phyloP scores from a whole-genome alignment of 2,329 filamentous ascomycete genomes.

The Exophiala mesophila region DNA sequence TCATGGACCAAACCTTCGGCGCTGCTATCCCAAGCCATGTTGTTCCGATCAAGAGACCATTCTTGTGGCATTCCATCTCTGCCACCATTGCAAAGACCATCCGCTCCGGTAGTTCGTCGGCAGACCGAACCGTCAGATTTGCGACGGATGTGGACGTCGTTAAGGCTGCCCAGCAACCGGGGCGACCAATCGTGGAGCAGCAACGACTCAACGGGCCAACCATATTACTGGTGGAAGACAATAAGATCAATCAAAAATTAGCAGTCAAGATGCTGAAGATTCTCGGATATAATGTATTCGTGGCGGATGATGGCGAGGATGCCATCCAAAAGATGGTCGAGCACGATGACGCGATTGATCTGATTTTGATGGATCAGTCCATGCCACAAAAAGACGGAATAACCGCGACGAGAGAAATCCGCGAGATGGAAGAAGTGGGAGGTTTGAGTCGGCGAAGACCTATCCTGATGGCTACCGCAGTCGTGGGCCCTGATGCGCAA shows the following conservation, averaged over 20 bases:
- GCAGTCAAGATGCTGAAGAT: constrained; percentile 64
- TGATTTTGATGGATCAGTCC: constrained; percentile 33
- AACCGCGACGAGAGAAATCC: constrained; percentile 30
- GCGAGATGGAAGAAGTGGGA: constrained; percentile 32
- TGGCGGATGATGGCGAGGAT: constrained; percentile 30
- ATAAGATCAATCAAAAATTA: constrained; percentile 48
- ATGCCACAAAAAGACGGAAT: constrained; percentile 32
- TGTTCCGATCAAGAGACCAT: constrained; percentile 26
- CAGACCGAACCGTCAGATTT: constrained; percentile 27
- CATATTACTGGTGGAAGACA: constrained; percentile 61
- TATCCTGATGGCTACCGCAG: constrained; percentile 32
- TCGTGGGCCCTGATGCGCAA: constrained; percentile 28
- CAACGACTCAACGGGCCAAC: constrained; percentile 41
- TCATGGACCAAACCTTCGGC: constrained; percentile 24
- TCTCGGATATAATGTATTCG: constrained; percentile 59
- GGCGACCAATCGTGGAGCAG: constrained; percentile 12
- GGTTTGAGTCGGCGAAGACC: constrained; percentile 21
- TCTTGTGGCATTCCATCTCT: constrained; percentile 30
- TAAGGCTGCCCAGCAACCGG: constrained; percentile 11
- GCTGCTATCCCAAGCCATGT: constrained; percentile 24
- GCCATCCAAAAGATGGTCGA: constrained; percentile 27
- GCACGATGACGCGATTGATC: constrained; percentile 27
- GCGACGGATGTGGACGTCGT: constrained; percentile 27
- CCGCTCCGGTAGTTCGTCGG: constrained; percentile 9
- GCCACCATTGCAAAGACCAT: constrained; percentile 20